Percentiles rank a stretch among this genome's conserved stretches.
phyloP scores from a whole-genome alignment of 257 asterid species.

The Thymus quinquecostatus region DNA sequence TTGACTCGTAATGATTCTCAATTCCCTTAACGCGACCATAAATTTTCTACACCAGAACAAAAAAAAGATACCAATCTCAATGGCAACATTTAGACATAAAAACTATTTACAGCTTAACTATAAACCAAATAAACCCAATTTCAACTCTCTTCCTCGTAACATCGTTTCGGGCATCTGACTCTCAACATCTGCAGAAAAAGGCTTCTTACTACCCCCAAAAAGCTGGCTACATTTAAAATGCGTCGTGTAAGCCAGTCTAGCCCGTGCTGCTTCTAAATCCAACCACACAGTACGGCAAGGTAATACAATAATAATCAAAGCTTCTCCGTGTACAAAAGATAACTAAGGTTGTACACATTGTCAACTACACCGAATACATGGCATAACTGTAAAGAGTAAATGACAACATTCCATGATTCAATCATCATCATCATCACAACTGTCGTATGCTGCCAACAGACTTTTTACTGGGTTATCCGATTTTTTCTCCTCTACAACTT shows the following conservation, averaged over 20 bases:
- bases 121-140: no score
- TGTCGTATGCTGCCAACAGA: conserved; percentile 75
- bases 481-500: conserved; percentile 35
- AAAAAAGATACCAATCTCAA: no score
- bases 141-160: no score
- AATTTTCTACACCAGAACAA: no score
- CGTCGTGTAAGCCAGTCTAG: background rate
- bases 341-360: conserved; percentile 18
- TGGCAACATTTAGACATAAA: no score
- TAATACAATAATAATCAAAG: background rate
- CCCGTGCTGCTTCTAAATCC: background rate
- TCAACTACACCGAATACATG: conserved; percentile 20
- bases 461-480: conserved; percentile 77
- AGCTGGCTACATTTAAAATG: background rate
- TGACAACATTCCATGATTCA: conserved; percentile 38
- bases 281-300: background rate
- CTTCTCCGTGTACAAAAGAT: conserved; percentile 18
- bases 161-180: no score
- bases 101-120: no score
- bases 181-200: no score
- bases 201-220: no score
- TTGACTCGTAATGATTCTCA: no score
- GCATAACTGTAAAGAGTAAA: conserved; percentile 18
- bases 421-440: conserved; percentile 88
- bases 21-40: no score